Percentiles rank a stretch among this genome's conserved stretches.
Evolutionary conservation across 2,329 filamentous ascomycete species (phyloP).

Genomic region (Alternaria infectoria): DNA sequence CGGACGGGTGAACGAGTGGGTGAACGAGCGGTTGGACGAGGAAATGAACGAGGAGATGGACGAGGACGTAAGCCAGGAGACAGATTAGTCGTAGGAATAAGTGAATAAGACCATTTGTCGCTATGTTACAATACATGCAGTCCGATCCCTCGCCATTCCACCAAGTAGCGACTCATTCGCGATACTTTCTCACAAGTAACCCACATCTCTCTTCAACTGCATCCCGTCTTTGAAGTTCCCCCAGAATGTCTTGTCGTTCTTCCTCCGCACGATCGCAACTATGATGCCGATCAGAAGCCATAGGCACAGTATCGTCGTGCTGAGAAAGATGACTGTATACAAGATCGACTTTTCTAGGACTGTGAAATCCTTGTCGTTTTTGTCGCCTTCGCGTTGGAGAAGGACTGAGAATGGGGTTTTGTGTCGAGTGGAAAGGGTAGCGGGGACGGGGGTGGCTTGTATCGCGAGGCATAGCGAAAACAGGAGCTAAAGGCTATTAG

Average conservation of each 20-base stretch:
- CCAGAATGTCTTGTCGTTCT: not conserved
- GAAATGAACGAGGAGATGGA: not conserved
- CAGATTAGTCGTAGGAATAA: not conserved
- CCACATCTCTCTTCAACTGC: not conserved
- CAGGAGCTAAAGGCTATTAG: not conserved
- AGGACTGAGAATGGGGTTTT: not conserved
- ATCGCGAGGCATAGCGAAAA: not conserved
- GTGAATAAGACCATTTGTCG: not conserved
- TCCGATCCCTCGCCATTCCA: not conserved
- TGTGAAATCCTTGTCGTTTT: not conserved
- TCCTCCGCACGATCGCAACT: not conserved
- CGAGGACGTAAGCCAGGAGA: no score
- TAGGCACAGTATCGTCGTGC: not conserved
- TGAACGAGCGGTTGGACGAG: not conserved
- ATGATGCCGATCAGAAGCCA: not conserved
- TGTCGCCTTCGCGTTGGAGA: not conserved
- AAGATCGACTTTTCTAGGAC: not conserved
- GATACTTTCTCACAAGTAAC: not conserved
- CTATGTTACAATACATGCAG: not conserved
- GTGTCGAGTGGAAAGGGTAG: not conserved
- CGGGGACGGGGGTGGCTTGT: not conserved
- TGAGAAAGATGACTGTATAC: not conserved
- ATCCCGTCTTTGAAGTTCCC: not conserved
- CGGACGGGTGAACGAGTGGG: not conserved
- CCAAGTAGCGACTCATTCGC: not conserved